phyloP scores from a whole-genome alignment of 164 flowering plant genomes.

The Kingdonia uniflora region DNA sequence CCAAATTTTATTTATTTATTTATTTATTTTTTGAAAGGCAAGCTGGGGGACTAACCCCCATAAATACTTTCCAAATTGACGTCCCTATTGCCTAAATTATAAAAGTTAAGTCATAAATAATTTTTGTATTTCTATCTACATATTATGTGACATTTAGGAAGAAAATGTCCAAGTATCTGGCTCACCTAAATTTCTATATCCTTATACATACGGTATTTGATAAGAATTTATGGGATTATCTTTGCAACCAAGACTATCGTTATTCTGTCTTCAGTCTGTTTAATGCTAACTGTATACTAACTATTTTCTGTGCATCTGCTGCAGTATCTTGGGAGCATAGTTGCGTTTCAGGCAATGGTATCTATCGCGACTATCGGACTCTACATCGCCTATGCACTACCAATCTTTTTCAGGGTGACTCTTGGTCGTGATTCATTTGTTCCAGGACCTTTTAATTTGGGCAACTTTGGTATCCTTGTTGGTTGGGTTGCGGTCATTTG shows the following conservation, averaged over 20 bases:
- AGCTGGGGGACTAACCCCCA: too few relatives aligned
- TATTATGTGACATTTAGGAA: too few relatives aligned
- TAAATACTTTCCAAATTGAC: too few relatives aligned
- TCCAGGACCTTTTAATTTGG: constrained; percentile 87
- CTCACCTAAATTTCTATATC: too few relatives aligned
- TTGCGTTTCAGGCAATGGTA: constrained; percentile 63
- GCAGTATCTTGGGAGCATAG: constrained; percentile 90
- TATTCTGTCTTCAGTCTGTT: not conserved
- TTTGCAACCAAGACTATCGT: not conserved
- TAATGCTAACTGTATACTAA: not conserved
- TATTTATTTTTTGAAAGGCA: too few relatives aligned
- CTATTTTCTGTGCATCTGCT: constrained; percentile 7
- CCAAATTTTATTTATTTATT: too few relatives aligned
- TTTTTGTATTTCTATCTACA: too few relatives aligned
- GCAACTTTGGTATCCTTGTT: constrained; percentile 55
- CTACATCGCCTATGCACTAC: constrained; percentile 88
- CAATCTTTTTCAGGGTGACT: constrained; percentile 83
- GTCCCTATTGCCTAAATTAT: too few relatives aligned
- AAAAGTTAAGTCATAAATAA: too few relatives aligned
- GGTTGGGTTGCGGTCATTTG: constrained; percentile 91
- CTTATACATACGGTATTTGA: too few relatives aligned
- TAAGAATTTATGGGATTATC: too few relatives aligned
- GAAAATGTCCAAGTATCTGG: too few relatives aligned
- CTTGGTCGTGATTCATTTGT: constrained; percentile 61
- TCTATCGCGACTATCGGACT: constrained; percentile 92